Evolutionary conservation across 1,284 basidiomycete species (phyloP).

Genomic region (Sporisorium scitamineum): DNA sequence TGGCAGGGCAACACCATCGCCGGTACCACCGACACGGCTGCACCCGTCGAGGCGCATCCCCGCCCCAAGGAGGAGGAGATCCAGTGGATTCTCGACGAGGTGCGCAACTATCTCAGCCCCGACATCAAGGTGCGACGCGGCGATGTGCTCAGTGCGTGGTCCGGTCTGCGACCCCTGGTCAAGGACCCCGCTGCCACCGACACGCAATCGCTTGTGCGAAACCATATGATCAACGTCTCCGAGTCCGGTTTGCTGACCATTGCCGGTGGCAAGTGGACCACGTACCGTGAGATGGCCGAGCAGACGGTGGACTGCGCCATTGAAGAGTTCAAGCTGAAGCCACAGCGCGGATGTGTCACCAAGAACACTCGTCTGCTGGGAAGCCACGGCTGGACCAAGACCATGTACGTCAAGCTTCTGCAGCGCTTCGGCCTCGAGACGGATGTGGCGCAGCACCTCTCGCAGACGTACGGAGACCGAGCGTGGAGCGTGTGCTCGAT

Average conservation of each 20-base stretch:
- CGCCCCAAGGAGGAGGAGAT: slow-evolving; percentile 92
- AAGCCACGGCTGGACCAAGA: slow-evolving; percentile 92
- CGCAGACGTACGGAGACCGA: slow-evolving; percentile 94
- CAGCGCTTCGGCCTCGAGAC: slow-evolving; percentile 86
- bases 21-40: slow-evolving; percentile 92
- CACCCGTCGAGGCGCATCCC: slow-evolving; percentile 82
- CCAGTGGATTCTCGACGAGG: slow-evolving; percentile 94
- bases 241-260: slow-evolving; percentile 89
- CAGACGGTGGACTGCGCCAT: slow-evolving; percentile 93
- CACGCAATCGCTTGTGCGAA: slow-evolving; percentile 90
- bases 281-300: slow-evolving; percentile 92
- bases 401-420: slow-evolving; percentile 96
- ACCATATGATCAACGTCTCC: slow-evolving; percentile 90
- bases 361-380: slow-evolving; percentile 85
- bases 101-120: slow-evolving; percentile 85
- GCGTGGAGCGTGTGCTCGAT: slow-evolving; percentile 93
- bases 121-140: slow-evolving; percentile 94
- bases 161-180: slow-evolving; percentile 88
- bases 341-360: slow-evolving; percentile 77
- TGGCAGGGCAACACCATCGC: slow-evolving; percentile 99
- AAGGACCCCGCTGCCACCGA: slow-evolving; percentile 82
- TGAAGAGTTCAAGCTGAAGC: slow-evolving; percentile 79
- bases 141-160: slow-evolving; percentile 98
- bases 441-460: slow-evolving; percentile 91
- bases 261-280: slow-evolving; percentile 98